These are phyloP conservation scores for Globisporangium polare DNA, from an alignment of 352 stramenopile species.

Conservation along the genomic window DNA sequence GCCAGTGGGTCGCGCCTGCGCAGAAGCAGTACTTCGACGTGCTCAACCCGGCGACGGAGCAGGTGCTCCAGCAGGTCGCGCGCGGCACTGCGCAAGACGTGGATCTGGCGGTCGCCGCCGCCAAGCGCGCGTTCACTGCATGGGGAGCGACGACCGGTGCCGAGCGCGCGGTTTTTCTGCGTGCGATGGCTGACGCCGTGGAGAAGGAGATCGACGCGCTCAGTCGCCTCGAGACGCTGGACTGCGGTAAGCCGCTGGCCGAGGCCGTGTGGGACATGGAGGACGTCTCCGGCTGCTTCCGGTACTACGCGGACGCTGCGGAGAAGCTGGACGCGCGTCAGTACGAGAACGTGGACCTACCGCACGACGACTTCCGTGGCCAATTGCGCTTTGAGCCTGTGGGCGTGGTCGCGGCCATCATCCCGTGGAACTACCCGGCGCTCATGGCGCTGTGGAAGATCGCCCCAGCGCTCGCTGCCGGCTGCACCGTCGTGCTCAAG, in stretches of 20 bases:
- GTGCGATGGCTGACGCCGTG: slow-evolving; percentile 38
- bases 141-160: slow-evolving; percentile 45
- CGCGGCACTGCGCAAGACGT: slow-evolving; percentile 40
- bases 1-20: slow-evolving; percentile 44
- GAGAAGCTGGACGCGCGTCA: slow-evolving; percentile 50
- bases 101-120: slow-evolving; percentile 43
- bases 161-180: slow-evolving; percentile 49
- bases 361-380: slow-evolving; percentile 42
- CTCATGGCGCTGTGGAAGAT: slow-evolving; percentile 76
- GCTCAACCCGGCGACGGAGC: slow-evolving; percentile 49
- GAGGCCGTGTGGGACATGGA: slow-evolving; percentile 73
- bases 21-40: slow-evolving; percentile 50
- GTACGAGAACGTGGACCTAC: slow-evolving; percentile 41
- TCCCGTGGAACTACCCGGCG: slow-evolving; percentile 62
- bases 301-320: slow-evolving; percentile 50
- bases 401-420: slow-evolving; percentile 61
- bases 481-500: slow-evolving; percentile 95
- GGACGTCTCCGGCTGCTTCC: slow-evolving; percentile 57
- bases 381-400: slow-evolving; percentile 62
- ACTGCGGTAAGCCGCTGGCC: slow-evolving; percentile 58
- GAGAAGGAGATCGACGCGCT: slow-evolving; percentile 34
- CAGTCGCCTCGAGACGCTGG: slow-evolving; percentile 56
- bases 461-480: slow-evolving; percentile 86
- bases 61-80: slow-evolving; percentile 49
- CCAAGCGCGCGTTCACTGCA: slow-evolving; percentile 33